These are phyloP conservation scores for Solanum microdontum DNA, from an alignment of 257 asterid species.

Conservation along the genomic window DNA sequence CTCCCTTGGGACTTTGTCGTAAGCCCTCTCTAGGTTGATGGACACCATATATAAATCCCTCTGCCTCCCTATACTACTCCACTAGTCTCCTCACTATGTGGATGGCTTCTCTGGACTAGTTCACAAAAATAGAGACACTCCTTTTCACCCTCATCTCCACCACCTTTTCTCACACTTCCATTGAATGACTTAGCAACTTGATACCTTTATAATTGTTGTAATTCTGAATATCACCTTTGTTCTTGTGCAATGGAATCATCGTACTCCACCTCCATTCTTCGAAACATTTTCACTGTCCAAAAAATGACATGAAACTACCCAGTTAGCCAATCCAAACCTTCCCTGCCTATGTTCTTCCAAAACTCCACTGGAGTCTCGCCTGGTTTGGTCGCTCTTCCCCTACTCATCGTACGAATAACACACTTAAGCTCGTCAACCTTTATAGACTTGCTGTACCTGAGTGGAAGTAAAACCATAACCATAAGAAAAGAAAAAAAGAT, in stretches of 20 bases:
- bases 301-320: neutral
- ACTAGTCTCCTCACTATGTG: neutral
- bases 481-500: neutral
- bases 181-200: neutral
- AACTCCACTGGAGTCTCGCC: neutral
- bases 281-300: neutral
- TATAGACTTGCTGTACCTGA: neutral
- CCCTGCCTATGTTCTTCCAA: neutral
- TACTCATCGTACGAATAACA: neutral
- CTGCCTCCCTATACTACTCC: neutral
- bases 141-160: neutral
- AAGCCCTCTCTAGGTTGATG: neutral
- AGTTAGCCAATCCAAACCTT: neutral
- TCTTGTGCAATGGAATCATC: neutral
- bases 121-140: neutral
- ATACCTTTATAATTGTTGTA: neutral
- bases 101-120: neutral
- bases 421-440: neutral
- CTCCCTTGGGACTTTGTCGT: neutral
- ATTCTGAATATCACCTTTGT: neutral
- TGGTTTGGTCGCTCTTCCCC: neutral
- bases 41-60: neutral
- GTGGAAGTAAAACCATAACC: neutral
- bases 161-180: neutral
- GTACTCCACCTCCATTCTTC: neutral